Evolutionary conservation across 305 asterid species (phyloP), one percentile per base, ranked within the genome.

Genomic region (Fraxinus floribunda): DNA sequence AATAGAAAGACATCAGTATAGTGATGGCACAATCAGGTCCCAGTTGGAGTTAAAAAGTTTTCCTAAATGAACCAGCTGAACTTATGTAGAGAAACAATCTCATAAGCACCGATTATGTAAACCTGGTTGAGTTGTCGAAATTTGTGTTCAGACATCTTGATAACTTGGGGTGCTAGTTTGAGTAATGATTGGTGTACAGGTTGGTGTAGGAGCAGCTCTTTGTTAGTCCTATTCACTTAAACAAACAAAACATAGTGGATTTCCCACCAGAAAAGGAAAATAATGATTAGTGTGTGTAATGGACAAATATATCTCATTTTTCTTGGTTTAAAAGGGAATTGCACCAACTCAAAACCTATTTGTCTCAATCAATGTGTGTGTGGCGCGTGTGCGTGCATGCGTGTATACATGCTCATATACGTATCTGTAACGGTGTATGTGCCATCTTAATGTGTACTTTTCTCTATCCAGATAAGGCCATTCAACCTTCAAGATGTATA

Each of bases 211-310:
- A 32, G 60, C 73, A 78, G 81, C 75, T 81, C 77, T 66, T 80
- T 83, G 82, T 80, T 78, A 57, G 86, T 86, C 82, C 81, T 79
- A 83, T 52, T 80, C 86, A 90, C 78, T 83, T 87, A 85, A 87
- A 84, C 73, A 89, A 85, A 85, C 84, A 85, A 84, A 87, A 84
- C 81, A 34, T 79, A 88, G 94, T 91, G 93, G 91, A 88, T 87
- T 82, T 78, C 79, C 91, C 90, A 89, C 88, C 87, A 83, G 68
- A 72, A 83, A 81, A 84, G 83, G 52, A 85, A 74, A 39, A 32
- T 85, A 85, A 88, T 86, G 79, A 85, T 91, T 57, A 57, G 79
- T 83, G 64, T 78, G 75, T 74, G 84, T 79, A 75, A 66, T 78
- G 85, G 83, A 38, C 81, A 80, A 68, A 85, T 78, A 13, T 81